Conservation (phyloP, 495 filamentous ascomycete species). For the Aspergillus wentii region DNA sequence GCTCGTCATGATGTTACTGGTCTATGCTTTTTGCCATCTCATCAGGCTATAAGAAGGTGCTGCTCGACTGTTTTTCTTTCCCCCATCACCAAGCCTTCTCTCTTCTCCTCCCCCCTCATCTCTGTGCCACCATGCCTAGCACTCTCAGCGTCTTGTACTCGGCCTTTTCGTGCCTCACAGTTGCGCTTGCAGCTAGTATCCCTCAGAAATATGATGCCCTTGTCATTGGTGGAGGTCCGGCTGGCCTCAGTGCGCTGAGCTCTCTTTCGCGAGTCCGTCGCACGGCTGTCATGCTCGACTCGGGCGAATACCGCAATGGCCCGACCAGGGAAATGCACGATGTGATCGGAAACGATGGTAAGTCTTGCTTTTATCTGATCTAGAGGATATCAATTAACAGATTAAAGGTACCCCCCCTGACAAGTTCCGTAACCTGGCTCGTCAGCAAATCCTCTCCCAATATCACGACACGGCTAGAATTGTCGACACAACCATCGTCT, state of each 20-base stretch:
- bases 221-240: slow-evolving; percentile 31
- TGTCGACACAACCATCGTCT: slow-evolving; percentile 46
- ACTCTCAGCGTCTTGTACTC: slow-evolving; percentile 7
- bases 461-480: slow-evolving; percentile 43
- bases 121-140: slow-evolving; percentile 7
- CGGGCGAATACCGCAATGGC: slow-evolving; percentile 51
- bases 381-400: too few species aligned
- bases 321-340: slow-evolving; percentile 53
- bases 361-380: not conserved
- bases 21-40: too few species aligned
- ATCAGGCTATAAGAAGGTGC: too few species aligned
- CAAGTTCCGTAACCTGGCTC: slow-evolving; percentile 47
- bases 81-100: too few species aligned
- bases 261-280: slow-evolving; percentile 51
- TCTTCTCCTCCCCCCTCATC: not conserved
- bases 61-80: too few species aligned
- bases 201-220: slow-evolving; percentile 28
- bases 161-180: slow-evolving; percentile 8
- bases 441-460: slow-evolving; percentile 38
- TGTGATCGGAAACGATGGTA: slow-evolving; percentile 55
- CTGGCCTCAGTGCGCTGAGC: slow-evolving; percentile 44
- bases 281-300: slow-evolving; percentile 49
- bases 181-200: slow-evolving; percentile 11
- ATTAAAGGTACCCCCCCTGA: slow-evolving; percentile 46
- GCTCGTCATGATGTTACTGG: too few species aligned